These are phyloP conservation scores for Scleromitrula shiraiana DNA, from an alignment of 2,329 filamentous ascomycete species.

Conservation along the genomic window DNA sequence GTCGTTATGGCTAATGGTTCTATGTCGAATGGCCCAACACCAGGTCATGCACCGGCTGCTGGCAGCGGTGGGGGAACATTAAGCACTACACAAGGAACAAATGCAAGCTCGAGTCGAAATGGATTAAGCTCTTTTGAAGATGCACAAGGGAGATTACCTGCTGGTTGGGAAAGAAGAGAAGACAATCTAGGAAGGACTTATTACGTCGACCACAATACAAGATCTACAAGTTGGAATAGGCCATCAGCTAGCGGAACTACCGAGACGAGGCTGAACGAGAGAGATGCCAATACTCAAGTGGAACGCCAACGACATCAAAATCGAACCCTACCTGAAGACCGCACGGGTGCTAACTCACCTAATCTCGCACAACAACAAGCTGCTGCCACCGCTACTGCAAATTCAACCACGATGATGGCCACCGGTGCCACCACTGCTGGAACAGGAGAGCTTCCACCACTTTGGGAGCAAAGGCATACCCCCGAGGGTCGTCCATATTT, in stretches of 20 bases:
- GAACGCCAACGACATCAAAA: slow-evolving; percentile 93
- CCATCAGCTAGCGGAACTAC: slow-evolving; percentile 73
- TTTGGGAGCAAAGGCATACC: slow-evolving; percentile 94
- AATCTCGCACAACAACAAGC: slow-evolving; percentile 51
- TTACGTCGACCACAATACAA: slow-evolving; percentile 95
- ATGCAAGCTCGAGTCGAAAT: slow-evolving; percentile 28
- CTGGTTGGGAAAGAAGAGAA: slow-evolving; percentile 92
- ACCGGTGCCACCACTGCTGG: slow-evolving; percentile 92
- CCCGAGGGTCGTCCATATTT: slow-evolving; percentile 94
- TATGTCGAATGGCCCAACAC: slow-evolving; percentile 25
- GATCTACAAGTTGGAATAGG: slow-evolving; percentile 92
- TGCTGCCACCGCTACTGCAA: slow-evolving; percentile 33
- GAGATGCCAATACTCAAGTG: slow-evolving; percentile 85
- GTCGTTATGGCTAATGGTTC: slow-evolving; percentile 27
- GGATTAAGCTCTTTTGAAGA: slow-evolving; percentile 92
- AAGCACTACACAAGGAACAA: slow-evolving; percentile 17
- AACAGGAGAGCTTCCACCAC: slow-evolving; percentile 85
- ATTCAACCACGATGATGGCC: slow-evolving; percentile 78
- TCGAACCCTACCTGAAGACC: slow-evolving; percentile 88
- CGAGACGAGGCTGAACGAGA: slow-evolving; percentile 65
- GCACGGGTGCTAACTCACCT: slow-evolving; percentile 87
- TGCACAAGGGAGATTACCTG: slow-evolving; percentile 82
- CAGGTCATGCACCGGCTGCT: slow-evolving; percentile 29
- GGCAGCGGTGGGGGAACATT: slow-evolving; percentile 24
- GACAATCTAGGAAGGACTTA: slow-evolving; percentile 94